phyloP scores from a whole-genome alignment of 345 rosid species.

The Salix viminalis region DNA sequence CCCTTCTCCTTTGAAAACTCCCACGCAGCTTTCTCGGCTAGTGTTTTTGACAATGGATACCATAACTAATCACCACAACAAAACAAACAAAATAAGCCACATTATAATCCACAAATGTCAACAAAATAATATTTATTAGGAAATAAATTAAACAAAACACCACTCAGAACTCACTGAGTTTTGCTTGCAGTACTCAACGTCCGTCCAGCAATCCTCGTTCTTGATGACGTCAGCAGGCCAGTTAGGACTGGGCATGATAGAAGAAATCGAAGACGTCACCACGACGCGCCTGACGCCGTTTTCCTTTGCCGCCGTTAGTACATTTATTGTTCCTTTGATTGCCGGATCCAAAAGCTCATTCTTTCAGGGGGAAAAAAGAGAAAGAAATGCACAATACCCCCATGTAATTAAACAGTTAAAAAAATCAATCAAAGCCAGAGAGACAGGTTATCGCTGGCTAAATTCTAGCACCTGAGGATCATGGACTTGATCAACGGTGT shows the following conservation, averaged over 20 bases:
- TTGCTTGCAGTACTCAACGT: slow-evolving; percentile 61
- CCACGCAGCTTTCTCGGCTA: slow-evolving; percentile 96
- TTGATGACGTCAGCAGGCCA: slow-evolving; percentile 79
- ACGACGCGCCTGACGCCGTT: slow-evolving; percentile 76
- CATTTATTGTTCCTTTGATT: slow-evolving; percentile 74
- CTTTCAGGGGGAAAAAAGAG: slow-evolving; percentile 23
- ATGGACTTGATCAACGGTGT: slow-evolving; percentile 62
- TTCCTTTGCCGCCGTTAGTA: slow-evolving; percentile 70
- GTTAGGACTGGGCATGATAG: slow-evolving; percentile 74
- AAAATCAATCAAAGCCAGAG: not conserved
- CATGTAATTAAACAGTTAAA: not conserved
- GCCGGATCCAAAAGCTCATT: slow-evolving; percentile 82
- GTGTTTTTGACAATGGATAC: slow-evolving; percentile 82
- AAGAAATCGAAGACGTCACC: slow-evolving; percentile 73
- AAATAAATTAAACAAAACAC: not conserved
- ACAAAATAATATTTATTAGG: not conserved
- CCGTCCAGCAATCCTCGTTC: slow-evolving; percentile 84
- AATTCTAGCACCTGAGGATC: slow-evolving; percentile 64
- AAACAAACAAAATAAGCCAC: not conserved
- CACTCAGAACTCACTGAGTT: slow-evolving; percentile 44
- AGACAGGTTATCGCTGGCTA: not conserved
- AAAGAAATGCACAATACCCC: not conserved
- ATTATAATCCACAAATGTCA: not conserved
- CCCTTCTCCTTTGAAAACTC: slow-evolving; percentile 68
- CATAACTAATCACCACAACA: slow-evolving; percentile 46